These are phyloP conservation scores for Lumnitzera racemosa DNA, from an alignment of 345 rosid genomes.

Conservation along the genomic window DNA sequence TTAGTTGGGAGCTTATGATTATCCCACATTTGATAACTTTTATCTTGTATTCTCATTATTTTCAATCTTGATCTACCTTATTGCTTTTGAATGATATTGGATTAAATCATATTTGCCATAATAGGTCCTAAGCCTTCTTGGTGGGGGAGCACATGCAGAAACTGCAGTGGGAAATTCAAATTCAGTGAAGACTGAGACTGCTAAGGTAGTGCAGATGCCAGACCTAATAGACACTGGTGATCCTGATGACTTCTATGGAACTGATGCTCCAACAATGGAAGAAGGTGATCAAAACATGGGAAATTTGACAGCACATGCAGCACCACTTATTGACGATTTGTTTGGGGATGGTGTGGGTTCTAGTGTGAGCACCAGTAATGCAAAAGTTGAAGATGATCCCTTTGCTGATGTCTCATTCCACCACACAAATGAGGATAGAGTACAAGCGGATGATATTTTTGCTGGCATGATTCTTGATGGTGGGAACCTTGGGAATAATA, in stretches of 20 bases:
- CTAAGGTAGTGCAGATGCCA: slow-evolving; percentile 42
- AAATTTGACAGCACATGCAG: slow-evolving; percentile 22
- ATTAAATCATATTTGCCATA: slow-evolving; percentile 1
- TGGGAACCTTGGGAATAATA: slow-evolving; percentile 25
- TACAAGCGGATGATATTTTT: slow-evolving; percentile 54
- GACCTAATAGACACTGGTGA: slow-evolving; percentile 79
- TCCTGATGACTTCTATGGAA: slow-evolving; percentile 34
- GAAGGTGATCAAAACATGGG: slow-evolving; percentile 30
- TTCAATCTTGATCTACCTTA: neutral
- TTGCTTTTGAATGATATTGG: neutral
- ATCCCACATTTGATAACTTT: neutral
- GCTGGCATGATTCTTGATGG: slow-evolving; percentile 59
- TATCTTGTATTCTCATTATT: neutral
- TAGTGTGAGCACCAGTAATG: slow-evolving; percentile 26
- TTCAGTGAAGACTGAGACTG: slow-evolving; percentile 34
- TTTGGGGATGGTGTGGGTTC: slow-evolving; percentile 53
- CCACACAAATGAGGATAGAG: slow-evolving; percentile 40
- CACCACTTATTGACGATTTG: slow-evolving; percentile 62
- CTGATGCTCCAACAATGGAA: slow-evolving; percentile 31
- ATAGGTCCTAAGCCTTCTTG: slow-evolving; percentile 79
- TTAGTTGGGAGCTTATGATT: no score
- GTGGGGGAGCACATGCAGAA: slow-evolving; percentile 43
- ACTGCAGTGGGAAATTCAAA: slow-evolving; percentile 31
- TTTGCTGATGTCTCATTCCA: slow-evolving; percentile 88
- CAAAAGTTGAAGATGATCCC: slow-evolving; percentile 59